phyloP scores from a whole-genome alignment of 495 filamentous ascomycete species.

The Astrocystis sublimbata region DNA sequence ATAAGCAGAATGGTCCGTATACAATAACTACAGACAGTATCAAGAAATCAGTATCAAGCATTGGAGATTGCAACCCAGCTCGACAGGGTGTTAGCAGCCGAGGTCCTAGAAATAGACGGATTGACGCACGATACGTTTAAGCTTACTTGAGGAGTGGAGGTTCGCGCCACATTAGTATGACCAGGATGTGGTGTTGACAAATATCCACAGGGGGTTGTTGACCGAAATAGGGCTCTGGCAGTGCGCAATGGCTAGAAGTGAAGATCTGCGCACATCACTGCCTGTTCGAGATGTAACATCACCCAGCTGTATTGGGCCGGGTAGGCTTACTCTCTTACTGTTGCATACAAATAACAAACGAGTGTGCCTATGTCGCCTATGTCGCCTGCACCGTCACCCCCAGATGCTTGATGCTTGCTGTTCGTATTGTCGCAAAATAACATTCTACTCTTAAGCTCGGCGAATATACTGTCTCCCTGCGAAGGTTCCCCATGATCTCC shows the following conservation, averaged over 20 bases:
- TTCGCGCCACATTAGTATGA: neutral
- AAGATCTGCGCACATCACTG: neutral
- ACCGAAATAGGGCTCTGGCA: slow-evolving; percentile 10
- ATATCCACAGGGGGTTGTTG: slow-evolving; percentile 1
- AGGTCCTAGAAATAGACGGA: slow-evolving; percentile 8
- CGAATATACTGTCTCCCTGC: too few relatives aligned
- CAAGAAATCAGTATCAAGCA: too few relatives aligned
- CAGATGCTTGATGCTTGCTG: neutral
- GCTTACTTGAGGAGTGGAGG: slow-evolving; percentile 15
- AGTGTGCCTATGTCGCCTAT: too few relatives aligned
- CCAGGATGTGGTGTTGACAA: slow-evolving; percentile 4
- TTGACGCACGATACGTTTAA: slow-evolving; percentile 16
- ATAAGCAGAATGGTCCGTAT: too few relatives aligned
- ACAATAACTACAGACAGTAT: too few relatives aligned
- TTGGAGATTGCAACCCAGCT: too few relatives aligned
- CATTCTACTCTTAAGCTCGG: too few relatives aligned
- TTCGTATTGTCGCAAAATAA: neutral
- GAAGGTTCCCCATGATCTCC: neutral
- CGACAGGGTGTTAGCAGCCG: neutral
- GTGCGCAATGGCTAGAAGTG: neutral
- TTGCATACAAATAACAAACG: slow-evolving; percentile 1
- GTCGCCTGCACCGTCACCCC: neutral
- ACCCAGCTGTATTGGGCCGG: neutral
- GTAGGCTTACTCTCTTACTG: slow-evolving; percentile 15
- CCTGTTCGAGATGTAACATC: neutral